phyloP scores from a whole-genome alignment of 306 rosid species.

The Echinosophora koreensis region DNA sequence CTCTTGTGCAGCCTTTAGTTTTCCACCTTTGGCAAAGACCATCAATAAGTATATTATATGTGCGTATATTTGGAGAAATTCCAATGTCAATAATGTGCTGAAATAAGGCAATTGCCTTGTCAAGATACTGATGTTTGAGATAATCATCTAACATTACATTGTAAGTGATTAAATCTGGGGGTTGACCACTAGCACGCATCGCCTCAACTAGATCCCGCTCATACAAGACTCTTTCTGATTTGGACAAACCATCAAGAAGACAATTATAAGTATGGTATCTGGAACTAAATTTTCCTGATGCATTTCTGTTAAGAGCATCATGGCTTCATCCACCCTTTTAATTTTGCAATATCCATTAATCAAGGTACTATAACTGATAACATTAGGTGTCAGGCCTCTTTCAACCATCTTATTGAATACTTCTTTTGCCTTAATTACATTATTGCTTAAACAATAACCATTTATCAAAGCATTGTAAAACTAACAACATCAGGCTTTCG shows the following conservation, averaged over 20 bases:
- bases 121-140: slow-evolving; percentile 39
- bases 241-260: slow-evolving; percentile 50
- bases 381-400: slow-evolving; percentile 7
- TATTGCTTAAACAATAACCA: slow-evolving; percentile 43
- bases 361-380: slow-evolving; percentile 51
- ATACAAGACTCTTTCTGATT: slow-evolving; percentile 37
- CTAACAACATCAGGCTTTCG: slow-evolving; percentile 43
- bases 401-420: slow-evolving; percentile 46
- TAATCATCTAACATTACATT: slow-evolving; percentile 43
- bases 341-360: slow-evolving; percentile 49
- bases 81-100: slow-evolving; percentile 41
- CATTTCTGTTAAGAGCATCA: slow-evolving; percentile 42
- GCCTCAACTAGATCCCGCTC: slow-evolving; percentile 46
- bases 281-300: slow-evolving; percentile 46
- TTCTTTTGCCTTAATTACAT: slow-evolving; percentile 18
- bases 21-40: slow-evolving; percentile 52
- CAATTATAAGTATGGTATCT: slow-evolving; percentile 49
- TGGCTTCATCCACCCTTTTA: slow-evolving; percentile 50
- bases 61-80: slow-evolving; percentile 48
- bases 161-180: slow-evolving; percentile 51
- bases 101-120: slow-evolving; percentile 44
- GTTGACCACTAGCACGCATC: slow-evolving; percentile 44
- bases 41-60: slow-evolving; percentile 47
- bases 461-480: slow-evolving; percentile 51
- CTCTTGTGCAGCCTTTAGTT: slow-evolving; percentile 33